Evolutionary conservation across 1,284 basidiomycete genomes (phyloP), one percentile per base, ranked within the genome.

Genomic region (Xerocomus nothofagi): DNA sequence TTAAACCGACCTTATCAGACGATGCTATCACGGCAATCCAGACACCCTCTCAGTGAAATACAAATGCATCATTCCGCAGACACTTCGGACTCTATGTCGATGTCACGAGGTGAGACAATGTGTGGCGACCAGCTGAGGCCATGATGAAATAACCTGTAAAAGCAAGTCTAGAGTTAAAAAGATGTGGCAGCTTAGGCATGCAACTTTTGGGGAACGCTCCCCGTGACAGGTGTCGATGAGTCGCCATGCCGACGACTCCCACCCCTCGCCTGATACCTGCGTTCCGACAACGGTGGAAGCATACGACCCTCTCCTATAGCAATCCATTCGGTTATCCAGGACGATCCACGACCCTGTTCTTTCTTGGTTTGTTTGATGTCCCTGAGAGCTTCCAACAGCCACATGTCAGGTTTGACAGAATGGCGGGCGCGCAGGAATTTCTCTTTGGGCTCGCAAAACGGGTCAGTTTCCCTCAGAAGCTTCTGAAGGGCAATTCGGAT

Each of bases 401-500:
- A 79, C 20, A 60, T 43, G 39, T 60, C 57, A 29, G 65, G 60
- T 56, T 69, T 71, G 39, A 56, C 57, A 20, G 53, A 53, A 50
- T 61, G 50, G 18, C 58, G 59, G 17, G 61, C 58, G 8, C 61
- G 57, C 27, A 58, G 40, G 6, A 49, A 4, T 5, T 46, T 51
- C 20, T 66, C 62, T 39, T 61, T 44, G 50, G 69, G 59, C 38
- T 66, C 49, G 8, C 56, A 40, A 53, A 60, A 56, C 3, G 68
- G 62, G 45, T 58, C 30, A 0, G 64, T 66, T 9, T 62, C 53
- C n/a, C 48, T 49, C 3, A 78, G 57, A 39, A 74, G 63, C 6
- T 57, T 47, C 49, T 71, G 56, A 15, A 83, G 69, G 10, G 71
- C 65, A 0, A 72, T 68, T 14, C 79, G 58, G 24, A 84, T 69